These are phyloP conservation scores for Canavalia gladiata DNA, from an alignment of 306 rosid genomes.

Conservation along the genomic window DNA sequence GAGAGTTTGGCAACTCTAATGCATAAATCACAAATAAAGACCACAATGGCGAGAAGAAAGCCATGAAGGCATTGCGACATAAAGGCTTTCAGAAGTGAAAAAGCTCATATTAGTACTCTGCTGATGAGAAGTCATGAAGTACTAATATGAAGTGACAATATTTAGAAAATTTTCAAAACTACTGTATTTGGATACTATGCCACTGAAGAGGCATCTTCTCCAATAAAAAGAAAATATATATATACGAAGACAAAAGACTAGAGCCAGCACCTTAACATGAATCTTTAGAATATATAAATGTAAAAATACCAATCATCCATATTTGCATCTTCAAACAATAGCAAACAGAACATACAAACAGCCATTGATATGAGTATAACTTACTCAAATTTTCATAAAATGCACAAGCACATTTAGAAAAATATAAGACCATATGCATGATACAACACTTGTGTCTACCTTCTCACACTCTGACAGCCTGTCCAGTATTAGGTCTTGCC, in stretches of 20 bases:
- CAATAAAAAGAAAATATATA: background rate
- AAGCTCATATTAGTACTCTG: background rate
- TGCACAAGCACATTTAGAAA: constrained; percentile 19
- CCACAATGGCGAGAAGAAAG: constrained; percentile 21
- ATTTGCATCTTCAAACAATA: constrained; percentile 5
- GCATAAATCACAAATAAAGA: constrained; percentile 36
- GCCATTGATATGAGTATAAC: background rate
- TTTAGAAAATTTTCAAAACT: background rate
- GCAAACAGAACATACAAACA: background rate
- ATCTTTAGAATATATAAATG: background rate
- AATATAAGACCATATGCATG: constrained; percentile 19
- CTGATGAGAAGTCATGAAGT: background rate
- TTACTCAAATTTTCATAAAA: constrained; percentile 27
- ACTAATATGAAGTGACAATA: background rate
- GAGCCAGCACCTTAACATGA: background rate
- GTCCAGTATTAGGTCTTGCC: constrained; percentile 64
- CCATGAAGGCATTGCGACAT: background rate
- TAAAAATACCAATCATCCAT: background rate
- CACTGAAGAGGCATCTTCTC: background rate
- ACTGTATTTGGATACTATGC: background rate
- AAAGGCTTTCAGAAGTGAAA: background rate
- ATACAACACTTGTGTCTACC: constrained; percentile 56
- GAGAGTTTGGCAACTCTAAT: constrained; percentile 11
- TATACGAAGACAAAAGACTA: background rate
- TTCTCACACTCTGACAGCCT: constrained; percentile 75